A percentile compares a stretch with the other conserved stretches of the same genome.
phyloP scores from a whole-genome alignment of 2,329 filamentous ascomycete species.

The Leptographium radiaticola region DNA sequence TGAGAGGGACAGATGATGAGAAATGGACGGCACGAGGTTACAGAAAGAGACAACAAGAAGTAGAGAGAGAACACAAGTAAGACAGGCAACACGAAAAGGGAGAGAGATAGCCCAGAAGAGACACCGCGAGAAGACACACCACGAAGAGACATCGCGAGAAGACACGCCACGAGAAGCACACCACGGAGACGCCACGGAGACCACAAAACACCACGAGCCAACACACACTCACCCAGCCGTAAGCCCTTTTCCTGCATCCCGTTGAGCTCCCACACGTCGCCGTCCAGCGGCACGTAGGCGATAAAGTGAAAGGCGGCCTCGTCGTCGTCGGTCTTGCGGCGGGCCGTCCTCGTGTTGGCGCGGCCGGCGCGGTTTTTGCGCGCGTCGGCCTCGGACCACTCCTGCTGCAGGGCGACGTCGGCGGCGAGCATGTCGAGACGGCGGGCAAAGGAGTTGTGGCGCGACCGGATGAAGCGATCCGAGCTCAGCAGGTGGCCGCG shows the following conservation, averaged over 20 bases:
- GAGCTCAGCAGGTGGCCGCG: constrained; percentile 64
- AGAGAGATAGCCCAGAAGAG: too few relatives aligned
- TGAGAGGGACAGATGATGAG: too few relatives aligned
- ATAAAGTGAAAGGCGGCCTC: constrained; percentile 98
- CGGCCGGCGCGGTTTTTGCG: constrained; percentile 6
- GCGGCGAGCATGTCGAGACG: constrained; percentile 65
- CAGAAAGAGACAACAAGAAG: too few relatives aligned
- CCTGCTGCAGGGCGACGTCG: constrained; percentile 51
- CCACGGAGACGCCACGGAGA: too few relatives aligned
- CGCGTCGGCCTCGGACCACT: constrained; percentile 25
- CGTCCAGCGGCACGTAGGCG: constrained; percentile 74
- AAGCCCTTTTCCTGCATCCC: constrained; percentile 69
- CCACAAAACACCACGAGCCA: too few relatives aligned
- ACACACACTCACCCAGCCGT: constrained; percentile 35
- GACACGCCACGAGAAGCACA: too few relatives aligned
- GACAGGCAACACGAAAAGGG: too few relatives aligned
- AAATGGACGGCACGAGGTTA: too few relatives aligned
- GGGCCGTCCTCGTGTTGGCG: constrained; percentile 14
- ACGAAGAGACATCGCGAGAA: too few relatives aligned
- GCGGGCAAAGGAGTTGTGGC: constrained; percentile 70
- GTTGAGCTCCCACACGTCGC: constrained; percentile 83
- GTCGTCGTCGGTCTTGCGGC: constrained; percentile 28
- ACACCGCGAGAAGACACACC: too few relatives aligned
- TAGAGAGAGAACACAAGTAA: too few relatives aligned
- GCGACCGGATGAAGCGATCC: constrained; percentile 62